A percentile compares a stretch with the other conserved stretches of the same genome.
Evolutionary conservation across 2,329 filamentous ascomycete species (phyloP).

Genomic region (Plenodomus tracheiphilus): DNA sequence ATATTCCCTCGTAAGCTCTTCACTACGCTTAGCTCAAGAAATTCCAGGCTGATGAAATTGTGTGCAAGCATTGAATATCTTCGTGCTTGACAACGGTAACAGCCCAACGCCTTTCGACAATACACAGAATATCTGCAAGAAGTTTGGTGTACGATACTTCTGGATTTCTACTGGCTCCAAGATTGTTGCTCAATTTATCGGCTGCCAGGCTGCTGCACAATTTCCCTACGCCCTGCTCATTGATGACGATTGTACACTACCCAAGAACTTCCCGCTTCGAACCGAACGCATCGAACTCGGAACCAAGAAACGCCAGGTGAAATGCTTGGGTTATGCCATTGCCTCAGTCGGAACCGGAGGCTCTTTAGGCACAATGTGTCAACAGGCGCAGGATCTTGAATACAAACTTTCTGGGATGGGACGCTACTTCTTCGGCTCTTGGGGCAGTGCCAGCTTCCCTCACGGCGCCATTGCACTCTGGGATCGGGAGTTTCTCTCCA

Average conservation of each 20-base stretch:
- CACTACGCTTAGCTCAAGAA: too few species aligned
- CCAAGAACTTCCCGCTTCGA: slow-evolving; percentile 16
- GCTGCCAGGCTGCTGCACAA: slow-evolving; percentile 13
- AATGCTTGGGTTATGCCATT: slow-evolving; percentile 55
- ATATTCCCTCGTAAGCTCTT: slow-evolving; percentile 9
- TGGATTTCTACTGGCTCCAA: slow-evolving; percentile 20
- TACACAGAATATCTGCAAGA: slow-evolving; percentile 17
- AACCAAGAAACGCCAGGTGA: background rate
- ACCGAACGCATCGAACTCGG: slow-evolving; percentile 11
- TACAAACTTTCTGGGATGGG: slow-evolving; percentile 56
- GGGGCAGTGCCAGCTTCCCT: slow-evolving; percentile 55
- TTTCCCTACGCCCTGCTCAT: slow-evolving; percentile 22
- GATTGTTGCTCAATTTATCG: slow-evolving; percentile 20
- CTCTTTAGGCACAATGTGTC: slow-evolving; percentile 32
- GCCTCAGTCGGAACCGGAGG: slow-evolving; percentile 48
- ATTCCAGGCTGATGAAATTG: too few species aligned
- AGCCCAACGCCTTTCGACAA: slow-evolving; percentile 18
- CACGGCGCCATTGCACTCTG: slow-evolving; percentile 57
- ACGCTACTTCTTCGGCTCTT: slow-evolving; percentile 49
- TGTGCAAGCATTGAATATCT: slow-evolving; percentile 10
- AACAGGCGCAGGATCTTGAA: slow-evolving; percentile 56
- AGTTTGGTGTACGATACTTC: slow-evolving; percentile 17
- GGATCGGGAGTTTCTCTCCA: slow-evolving; percentile 51
- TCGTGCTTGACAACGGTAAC: slow-evolving; percentile 20
- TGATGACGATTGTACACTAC: slow-evolving; percentile 18